A percentile compares a stretch with the other conserved stretches of the same genome.
phyloP scores from a whole-genome alignment of 2,329 filamentous ascomycete genomes.

The Xylariaceae sp. region DNA sequence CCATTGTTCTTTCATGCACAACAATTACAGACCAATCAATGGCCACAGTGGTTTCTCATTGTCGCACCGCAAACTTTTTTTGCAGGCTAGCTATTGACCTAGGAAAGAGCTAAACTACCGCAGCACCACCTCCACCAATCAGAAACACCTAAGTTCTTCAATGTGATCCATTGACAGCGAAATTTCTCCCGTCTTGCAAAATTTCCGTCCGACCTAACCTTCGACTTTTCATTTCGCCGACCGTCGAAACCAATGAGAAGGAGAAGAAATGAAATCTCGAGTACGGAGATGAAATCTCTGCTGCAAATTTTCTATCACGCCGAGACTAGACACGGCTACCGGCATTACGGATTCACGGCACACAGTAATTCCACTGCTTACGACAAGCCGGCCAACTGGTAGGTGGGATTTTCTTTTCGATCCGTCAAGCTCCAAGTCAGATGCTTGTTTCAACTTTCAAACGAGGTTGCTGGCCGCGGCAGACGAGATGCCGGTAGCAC shows the following conservation, averaged over 20 bases:
- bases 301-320: background rate
- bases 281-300: too few relatives aligned
- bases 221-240: too few relatives aligned
- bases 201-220: background rate
- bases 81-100: background rate
- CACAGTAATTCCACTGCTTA: background rate
- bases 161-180: background rate
- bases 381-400: too few relatives aligned
- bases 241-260: background rate
- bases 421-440: too few relatives aligned
- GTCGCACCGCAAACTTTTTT: background rate
- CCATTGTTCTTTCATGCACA: background rate
- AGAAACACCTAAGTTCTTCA: background rate
- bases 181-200: background rate
- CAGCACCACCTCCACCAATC: background rate
- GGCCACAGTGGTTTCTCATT: background rate
- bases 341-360: background rate
- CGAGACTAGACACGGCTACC: background rate
- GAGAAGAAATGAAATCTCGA: background rate
- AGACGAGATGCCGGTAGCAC: too few relatives aligned
- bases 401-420: too few relatives aligned
- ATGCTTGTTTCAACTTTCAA: too few relatives aligned
- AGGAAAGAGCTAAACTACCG: background rate
- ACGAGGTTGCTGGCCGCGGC: too few relatives aligned
- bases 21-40: background rate